A percentile compares a stretch with the other conserved stretches of the same genome.
These are phyloP conservation scores for Sclerotinia borealis DNA, from an alignment of 2,329 filamentous ascomycete genomes.

Conservation along the genomic window DNA sequence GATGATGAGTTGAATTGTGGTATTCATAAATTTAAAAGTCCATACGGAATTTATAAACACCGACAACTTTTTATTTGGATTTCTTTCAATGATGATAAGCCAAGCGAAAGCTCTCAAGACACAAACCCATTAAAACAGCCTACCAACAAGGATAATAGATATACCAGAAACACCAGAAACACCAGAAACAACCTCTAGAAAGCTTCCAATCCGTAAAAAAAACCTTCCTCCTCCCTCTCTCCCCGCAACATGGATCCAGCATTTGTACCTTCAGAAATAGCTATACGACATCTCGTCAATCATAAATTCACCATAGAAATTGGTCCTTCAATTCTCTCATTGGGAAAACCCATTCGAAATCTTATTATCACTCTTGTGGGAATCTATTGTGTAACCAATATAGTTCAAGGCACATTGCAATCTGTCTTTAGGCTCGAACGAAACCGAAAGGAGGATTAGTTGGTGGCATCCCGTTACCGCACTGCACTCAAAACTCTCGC, in stretches of 20 bases:
- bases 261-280: slow-evolving; percentile 38
- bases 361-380: slow-evolving; percentile 44
- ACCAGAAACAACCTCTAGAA: background rate
- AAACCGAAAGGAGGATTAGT: background rate
- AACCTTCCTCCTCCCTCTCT: background rate
- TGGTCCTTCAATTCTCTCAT: slow-evolving; percentile 41
- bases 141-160: slow-evolving; percentile 1
- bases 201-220: background rate
- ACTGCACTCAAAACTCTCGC: background rate
- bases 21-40: no score
- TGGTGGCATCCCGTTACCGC: background rate
- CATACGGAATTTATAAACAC: slow-evolving; percentile 10
- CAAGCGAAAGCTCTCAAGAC: background rate
- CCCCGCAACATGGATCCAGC: slow-evolving; percentile 29
- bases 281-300: slow-evolving; percentile 41
- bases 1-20: background rate
- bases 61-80: background rate
- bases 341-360: slow-evolving; percentile 46
- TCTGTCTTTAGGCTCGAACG: slow-evolving; percentile 26
- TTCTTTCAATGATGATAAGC: background rate
- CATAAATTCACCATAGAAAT: slow-evolving; percentile 47
- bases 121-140: background rate
- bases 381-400: slow-evolving; percentile 33
- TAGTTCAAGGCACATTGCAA: slow-evolving; percentile 33
- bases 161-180: background rate